phyloP scores from a whole-genome alignment of 148 eudicot genomes.

The Amaranthus cruentus region DNA sequence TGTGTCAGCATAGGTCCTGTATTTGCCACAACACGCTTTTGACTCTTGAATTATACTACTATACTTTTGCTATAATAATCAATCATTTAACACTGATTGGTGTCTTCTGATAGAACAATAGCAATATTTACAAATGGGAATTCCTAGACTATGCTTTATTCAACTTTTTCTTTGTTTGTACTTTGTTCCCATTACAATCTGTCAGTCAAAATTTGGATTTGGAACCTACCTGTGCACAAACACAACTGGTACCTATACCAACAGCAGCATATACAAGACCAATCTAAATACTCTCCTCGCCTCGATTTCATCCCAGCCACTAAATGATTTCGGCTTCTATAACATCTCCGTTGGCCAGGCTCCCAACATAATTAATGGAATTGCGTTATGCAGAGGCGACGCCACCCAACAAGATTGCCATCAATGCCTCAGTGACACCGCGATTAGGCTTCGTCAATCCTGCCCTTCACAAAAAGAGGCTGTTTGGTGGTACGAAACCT shows the following conservation, averaged over 20 bases:
- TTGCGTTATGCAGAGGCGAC: slow-evolving; percentile 20
- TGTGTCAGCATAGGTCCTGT: too few relatives aligned
- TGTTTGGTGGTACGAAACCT: not conserved
- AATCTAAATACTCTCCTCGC: slow-evolving; percentile 9
- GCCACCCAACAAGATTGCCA: not conserved
- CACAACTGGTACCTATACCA: slow-evolving; percentile 3
- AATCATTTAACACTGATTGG: too few relatives aligned
- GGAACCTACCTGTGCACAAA: not conserved
- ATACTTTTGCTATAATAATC: too few relatives aligned
- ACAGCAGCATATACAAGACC: slow-evolving; percentile 1
- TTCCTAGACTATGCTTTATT: too few relatives aligned
- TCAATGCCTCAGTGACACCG: slow-evolving; percentile 9
- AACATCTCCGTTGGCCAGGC: slow-evolving; percentile 28
- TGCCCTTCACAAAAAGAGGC: slow-evolving; percentile 15
- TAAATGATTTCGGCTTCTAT: slow-evolving; percentile 36
- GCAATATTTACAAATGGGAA: too few relatives aligned
- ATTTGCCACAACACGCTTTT: too few relatives aligned
- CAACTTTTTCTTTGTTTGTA: too few relatives aligned
- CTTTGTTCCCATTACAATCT: not conserved
- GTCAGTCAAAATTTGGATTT: not conserved
- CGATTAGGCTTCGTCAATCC: not conserved
- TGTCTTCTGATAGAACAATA: too few relatives aligned
- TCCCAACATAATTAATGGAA: slow-evolving; percentile 15
- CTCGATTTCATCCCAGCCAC: slow-evolving; percentile 6
- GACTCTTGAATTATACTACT: too few relatives aligned